Percentiles rank a stretch among this genome's conserved stretches.
Evolutionary conservation across 805 yeast genomes (phyloP).

Genomic region (Candida dendrica): DNA sequence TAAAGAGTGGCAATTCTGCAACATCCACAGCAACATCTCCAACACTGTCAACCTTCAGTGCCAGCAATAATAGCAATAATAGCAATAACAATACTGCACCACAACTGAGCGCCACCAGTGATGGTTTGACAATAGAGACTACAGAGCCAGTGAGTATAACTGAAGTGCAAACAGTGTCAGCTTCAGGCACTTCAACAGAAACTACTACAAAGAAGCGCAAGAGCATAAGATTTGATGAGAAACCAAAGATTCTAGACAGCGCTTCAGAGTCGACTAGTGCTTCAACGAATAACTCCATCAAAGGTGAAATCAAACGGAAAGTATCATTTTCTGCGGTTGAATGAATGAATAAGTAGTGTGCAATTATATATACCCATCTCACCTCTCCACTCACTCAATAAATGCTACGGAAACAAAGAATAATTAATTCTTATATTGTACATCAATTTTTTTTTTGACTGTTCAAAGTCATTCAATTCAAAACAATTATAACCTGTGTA

Average conservation of each 20-base stretch:
- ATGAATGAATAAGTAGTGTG: constrained; percentile 3
- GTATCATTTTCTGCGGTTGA: constrained; percentile 7
- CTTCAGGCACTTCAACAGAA: constrained; percentile 7
- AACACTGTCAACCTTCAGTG: neutral
- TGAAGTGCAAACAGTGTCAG: constrained; percentile 17
- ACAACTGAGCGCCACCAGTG: too few relatives aligned
- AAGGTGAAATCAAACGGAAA: too few relatives aligned
- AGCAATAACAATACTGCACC: neutral
- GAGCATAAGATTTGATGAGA: constrained; percentile 39
- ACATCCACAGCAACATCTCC: constrained; percentile 2
- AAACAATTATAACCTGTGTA: neutral
- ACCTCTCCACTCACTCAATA: too few relatives aligned
- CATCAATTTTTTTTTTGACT: too few relatives aligned
- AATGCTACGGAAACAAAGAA: too few relatives aligned
- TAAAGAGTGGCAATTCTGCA: constrained; percentile 10
- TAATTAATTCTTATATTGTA: too few relatives aligned
- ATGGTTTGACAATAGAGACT: neutral
- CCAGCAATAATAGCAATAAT: neutral
- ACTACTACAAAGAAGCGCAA: constrained; percentile 26
- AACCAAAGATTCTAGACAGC: constrained; percentile 20
- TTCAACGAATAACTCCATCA: too few relatives aligned
- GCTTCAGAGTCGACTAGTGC: too few relatives aligned
- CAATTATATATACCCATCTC: too few relatives aligned
- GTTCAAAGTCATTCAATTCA: too few relatives aligned
- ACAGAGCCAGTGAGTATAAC: constrained; percentile 10